Conservation (phyloP, 2,329 filamentous ascomycete species). For the Diaporthe ilicicola region DNA sequence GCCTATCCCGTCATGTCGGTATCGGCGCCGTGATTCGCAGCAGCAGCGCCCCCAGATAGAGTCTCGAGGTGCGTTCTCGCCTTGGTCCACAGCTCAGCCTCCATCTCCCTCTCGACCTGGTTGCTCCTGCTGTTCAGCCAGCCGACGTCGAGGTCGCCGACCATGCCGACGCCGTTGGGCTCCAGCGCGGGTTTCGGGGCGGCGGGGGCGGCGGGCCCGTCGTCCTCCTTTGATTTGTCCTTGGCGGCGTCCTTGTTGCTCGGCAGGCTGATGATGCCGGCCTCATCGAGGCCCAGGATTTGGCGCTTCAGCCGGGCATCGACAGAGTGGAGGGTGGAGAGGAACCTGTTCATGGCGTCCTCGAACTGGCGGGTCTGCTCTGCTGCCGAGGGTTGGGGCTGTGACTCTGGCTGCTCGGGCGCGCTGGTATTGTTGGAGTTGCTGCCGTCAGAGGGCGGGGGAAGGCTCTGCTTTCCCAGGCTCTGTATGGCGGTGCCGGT, state of each 20-base stretch:
- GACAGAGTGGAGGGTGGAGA: slow-evolving; percentile 76
- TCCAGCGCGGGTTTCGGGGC: slow-evolving; percentile 49
- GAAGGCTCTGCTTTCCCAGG: slow-evolving; percentile 56
- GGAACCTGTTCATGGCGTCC: slow-evolving; percentile 70
- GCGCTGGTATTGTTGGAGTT: slow-evolving; percentile 37
- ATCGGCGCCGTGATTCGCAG: slow-evolving; percentile 23
- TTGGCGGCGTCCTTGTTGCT: slow-evolving; percentile 37
- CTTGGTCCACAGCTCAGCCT: slow-evolving; percentile 78
- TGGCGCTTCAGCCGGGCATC: slow-evolving; percentile 79
- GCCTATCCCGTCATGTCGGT: slow-evolving; percentile 45
- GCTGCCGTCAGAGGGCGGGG: slow-evolving; percentile 39
- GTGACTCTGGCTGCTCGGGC: slow-evolving; percentile 2
- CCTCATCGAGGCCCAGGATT: slow-evolving; percentile 83
- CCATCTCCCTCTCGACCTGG: slow-evolving; percentile 83
- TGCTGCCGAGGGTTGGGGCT: slow-evolving; percentile 42
- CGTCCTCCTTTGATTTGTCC: slow-evolving; percentile 36
- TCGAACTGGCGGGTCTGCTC: slow-evolving; percentile 67
- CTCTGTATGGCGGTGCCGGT: slow-evolving; percentile 69
- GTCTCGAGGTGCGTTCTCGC: slow-evolving; percentile 63
- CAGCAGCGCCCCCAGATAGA: slow-evolving; percentile 36
- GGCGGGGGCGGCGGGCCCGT: slow-evolving; percentile 40
- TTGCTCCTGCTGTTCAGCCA: slow-evolving; percentile 89
- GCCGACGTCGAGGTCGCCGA: slow-evolving; percentile 78
- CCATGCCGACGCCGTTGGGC: slow-evolving; percentile 63
- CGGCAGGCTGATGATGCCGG: slow-evolving; percentile 71